Conservation (phyloP, 202 grass and related monocot genomes). For the Elaeis oleifera region DNA sequence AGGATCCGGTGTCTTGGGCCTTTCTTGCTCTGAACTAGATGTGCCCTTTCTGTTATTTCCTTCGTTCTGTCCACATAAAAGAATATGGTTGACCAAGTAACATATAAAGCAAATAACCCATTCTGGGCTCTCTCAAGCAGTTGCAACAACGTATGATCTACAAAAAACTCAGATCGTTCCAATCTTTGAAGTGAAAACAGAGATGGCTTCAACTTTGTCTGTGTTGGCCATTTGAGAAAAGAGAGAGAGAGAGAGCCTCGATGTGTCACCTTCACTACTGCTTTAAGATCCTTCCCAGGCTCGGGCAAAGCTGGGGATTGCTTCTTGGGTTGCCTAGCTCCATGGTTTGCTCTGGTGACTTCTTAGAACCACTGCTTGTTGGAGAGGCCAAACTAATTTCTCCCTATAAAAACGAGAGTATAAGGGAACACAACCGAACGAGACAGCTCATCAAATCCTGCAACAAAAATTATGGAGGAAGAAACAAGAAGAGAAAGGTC, state of each 20-base stretch:
- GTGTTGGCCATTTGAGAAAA: no score
- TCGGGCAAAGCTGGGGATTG: conserved; percentile 24
- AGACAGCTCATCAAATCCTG: conserved; percentile 26
- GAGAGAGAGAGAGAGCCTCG: conserved; percentile 3
- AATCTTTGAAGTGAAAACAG: no score
- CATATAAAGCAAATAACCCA: no score
- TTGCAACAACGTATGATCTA: no score
- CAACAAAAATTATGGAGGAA: not conserved
- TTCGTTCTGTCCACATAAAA: conserved; percentile 43
- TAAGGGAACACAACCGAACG: conserved; percentile 23
- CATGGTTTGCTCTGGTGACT: conserved; percentile 36
- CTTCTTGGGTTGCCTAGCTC: conserved; percentile 22
- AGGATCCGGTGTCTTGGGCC: conserved; percentile 46
- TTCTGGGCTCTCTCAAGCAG: no score
- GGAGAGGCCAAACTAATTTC: conserved; percentile 15
- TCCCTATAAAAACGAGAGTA: conserved; percentile 26
- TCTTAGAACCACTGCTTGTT: conserved; percentile 41
- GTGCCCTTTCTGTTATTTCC: conserved; percentile 46
- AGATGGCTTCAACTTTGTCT: no score
- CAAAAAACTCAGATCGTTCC: no score
- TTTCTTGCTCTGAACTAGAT: conserved; percentile 45
- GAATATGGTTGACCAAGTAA: no score
- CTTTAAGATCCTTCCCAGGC: conserved; percentile 34
- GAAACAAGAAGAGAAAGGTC: not conserved
- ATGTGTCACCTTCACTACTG: conserved; percentile 41